A percentile compares a stretch with the other conserved stretches of the same genome.
Conservation (phyloP, 495 filamentous ascomycete species). For the Neurospora sp. region DNA sequence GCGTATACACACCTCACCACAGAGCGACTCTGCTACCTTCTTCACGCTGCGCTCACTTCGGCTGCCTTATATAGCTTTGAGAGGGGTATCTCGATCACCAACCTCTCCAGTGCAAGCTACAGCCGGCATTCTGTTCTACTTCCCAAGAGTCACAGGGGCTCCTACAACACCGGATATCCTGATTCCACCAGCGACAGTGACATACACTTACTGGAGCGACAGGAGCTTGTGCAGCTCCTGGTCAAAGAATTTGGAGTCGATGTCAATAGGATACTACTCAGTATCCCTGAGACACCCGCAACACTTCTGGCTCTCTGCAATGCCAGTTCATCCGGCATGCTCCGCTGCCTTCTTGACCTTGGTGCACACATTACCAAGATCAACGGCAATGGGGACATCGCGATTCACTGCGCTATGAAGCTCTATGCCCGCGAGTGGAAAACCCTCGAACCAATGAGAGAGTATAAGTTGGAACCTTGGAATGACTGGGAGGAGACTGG, state of each 20-base stretch:
- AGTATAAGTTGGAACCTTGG: background rate
- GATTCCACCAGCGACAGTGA: background rate
- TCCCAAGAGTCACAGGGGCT: background rate
- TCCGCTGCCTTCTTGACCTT: background rate
- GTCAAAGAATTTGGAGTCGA: background rate
- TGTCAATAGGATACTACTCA: background rate
- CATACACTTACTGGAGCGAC: background rate
- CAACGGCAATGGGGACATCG: background rate
- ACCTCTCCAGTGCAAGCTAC: background rate
- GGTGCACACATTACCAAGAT: background rate
- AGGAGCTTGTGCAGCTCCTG: background rate
- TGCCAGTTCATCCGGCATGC: background rate
- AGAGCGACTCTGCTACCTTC: background rate
- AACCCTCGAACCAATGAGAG: background rate
- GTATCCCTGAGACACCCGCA: background rate
- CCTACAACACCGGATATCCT: background rate
- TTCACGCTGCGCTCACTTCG: background rate
- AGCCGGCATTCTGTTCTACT: background rate
- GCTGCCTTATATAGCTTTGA: background rate
- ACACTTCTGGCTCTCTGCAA: background rate
- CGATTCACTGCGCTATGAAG: background rate
- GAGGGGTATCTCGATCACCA: background rate
- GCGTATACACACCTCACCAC: rapidly evolving
- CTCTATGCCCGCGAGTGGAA: background rate
- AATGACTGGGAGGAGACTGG: background rate